Percentiles rank a stretch among this genome's conserved stretches.
These are phyloP conservation scores for Fusarium begoniae DNA, from an alignment of 2,329 filamentous ascomycete genomes.

Conservation along the genomic window DNA sequence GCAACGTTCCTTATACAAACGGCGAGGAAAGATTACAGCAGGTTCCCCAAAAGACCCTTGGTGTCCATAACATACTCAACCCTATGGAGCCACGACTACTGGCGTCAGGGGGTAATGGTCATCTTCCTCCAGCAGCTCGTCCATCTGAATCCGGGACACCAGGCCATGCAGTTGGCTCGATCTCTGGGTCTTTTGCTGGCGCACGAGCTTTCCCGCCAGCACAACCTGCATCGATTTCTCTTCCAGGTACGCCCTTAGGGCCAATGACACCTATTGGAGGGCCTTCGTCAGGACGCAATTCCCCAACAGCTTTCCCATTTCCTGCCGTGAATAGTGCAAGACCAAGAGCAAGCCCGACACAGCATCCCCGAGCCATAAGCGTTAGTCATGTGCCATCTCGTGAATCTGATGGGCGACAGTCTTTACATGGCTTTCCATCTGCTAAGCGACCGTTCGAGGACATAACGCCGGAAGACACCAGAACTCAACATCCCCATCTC, in stretches of 20 bases:
- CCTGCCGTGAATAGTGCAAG: constrained; percentile 43
- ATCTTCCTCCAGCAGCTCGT: constrained; percentile 19
- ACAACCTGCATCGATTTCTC: constrained; percentile 46
- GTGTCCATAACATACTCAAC: constrained; percentile 52
- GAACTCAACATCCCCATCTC: constrained; percentile 37
- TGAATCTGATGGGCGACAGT: constrained; percentile 38
- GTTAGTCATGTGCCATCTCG: constrained; percentile 40
- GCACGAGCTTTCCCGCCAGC: constrained; percentile 39
- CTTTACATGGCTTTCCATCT: constrained; percentile 38
- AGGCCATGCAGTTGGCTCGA: constrained; percentile 27
- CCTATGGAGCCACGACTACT: constrained; percentile 45
- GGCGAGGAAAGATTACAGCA: constrained; percentile 39
- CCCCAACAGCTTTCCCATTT: constrained; percentile 46
- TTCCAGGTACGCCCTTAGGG: constrained; percentile 47
- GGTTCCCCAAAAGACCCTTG: constrained; percentile 42
- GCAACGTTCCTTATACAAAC: constrained; percentile 35
- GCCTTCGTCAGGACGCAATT: constrained; percentile 46
- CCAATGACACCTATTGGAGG: constrained; percentile 41
- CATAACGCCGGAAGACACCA: constrained; percentile 41
- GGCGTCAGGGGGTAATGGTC: constrained; percentile 24
- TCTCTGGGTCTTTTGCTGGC: constrained; percentile 33
- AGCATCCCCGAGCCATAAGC: constrained; percentile 43
- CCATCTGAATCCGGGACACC: constrained; percentile 33
- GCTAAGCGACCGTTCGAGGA: constrained; percentile 47
- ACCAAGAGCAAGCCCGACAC: constrained; percentile 46